Base-by-base conservation (phyloP, 306 rosid genomes). In the Arachis hypogaea region DNA sequence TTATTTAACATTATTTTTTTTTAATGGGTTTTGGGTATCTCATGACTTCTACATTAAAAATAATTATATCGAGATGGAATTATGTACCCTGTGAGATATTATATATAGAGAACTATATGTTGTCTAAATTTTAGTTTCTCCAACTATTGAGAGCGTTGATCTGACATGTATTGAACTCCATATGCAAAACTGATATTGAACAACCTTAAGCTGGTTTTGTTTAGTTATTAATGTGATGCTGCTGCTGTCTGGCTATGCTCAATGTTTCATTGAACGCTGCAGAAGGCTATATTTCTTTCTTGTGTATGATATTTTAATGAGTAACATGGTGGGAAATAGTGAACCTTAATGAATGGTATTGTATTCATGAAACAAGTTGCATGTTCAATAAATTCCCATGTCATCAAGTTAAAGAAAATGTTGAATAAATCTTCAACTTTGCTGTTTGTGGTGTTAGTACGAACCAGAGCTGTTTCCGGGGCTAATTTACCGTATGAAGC, bases 371-470 rank as follows among this genome's bases (percentile, higher is more conserved):
- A 58, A 44, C 64, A 33, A 2, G 38, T 33, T 33, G 38, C 38
- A 33, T 33, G 38, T 33, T 3, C 38, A 33, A 33, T 33, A 0
- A 33, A 2, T 33, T 33, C 4, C 38, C 38, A 33, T 33, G 38
- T 33, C 38, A 33, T 33, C 38, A 49, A 72, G 63, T 76, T 47
- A 9, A 56, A 73, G 28, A 22, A 22, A 73, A 22, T 22, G 28
- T 22, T 22, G 28, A 22, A 22, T 22, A 22, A 22, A 22, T 22
- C 28, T 22, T 22, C 28, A 22, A 22, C 28, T 22, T 22, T 22
- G 28, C 28, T 22, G 28, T 22, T 22, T 22, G 28, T 22, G 28
- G 1, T 22, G 28, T 22, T 22, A 22, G 28, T 22, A 22, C 28
- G 28, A 22, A 22, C 28, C 28, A 22, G 28, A 22, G 28, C 28